A percentile compares a stretch with the other conserved stretches of the same genome.
These are phyloP conservation scores for Aspergillus fumigatiaffinis DNA, from an alignment of 2,329 filamentous ascomycete genomes.

Conservation along the genomic window DNA sequence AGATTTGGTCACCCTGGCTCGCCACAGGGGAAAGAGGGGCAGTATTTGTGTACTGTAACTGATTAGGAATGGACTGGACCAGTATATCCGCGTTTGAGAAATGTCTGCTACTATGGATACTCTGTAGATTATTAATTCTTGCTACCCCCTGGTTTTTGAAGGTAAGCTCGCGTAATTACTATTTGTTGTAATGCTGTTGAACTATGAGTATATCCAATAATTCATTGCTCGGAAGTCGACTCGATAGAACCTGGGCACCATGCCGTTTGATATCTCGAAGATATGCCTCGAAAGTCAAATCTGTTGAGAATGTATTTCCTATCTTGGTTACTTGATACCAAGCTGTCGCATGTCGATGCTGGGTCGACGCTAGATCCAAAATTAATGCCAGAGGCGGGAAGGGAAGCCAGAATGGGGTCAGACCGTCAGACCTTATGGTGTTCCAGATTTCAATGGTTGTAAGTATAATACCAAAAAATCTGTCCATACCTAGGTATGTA, in stretches of 20 bases:
- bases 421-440: background rate
- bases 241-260: background rate
- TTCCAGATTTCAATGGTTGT: background rate
- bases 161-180: too few relatives aligned
- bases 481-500: background rate
- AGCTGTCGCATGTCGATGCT: too few relatives aligned
- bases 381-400: background rate
- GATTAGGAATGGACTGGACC: background rate
- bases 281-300: background rate
- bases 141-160: too few relatives aligned
- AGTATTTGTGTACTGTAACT: background rate
- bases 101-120: background rate
- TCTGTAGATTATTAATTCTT: too few relatives aligned
- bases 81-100: background rate
- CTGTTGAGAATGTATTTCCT: background rate
- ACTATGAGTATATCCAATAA: background rate
- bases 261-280: background rate
- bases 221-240: background rate
- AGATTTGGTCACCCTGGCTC: background rate
- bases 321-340: background rate
- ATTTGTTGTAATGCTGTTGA: background rate
- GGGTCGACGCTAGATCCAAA: too few relatives aligned
- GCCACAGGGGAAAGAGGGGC: background rate
- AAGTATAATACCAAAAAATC: background rate
- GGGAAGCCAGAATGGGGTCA: background rate